Evolutionary conservation across 352 stramenopile species (phyloP).

Genomic region (Globisporangium okanoganense): DNA sequence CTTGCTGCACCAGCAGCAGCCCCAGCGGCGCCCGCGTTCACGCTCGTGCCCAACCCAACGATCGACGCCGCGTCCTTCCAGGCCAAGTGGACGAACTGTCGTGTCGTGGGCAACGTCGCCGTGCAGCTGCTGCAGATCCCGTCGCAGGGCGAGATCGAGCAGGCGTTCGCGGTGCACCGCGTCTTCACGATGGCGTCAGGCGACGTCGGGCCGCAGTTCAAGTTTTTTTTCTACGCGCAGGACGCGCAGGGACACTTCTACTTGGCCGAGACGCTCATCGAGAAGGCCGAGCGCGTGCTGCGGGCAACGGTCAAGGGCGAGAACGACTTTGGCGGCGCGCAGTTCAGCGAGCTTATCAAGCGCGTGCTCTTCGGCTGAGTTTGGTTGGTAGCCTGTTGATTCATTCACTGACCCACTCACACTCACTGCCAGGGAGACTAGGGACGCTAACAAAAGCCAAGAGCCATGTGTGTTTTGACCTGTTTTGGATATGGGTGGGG

Average conservation of each 20-base stretch:
- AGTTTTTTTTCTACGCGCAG: slow-evolving; percentile 86
- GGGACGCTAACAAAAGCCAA: neutral
- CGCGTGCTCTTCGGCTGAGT: slow-evolving; percentile 56
- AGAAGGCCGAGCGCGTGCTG: slow-evolving; percentile 61
- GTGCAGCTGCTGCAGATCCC: slow-evolving; percentile 58
- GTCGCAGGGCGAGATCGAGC: slow-evolving; percentile 61
- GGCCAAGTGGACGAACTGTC: slow-evolving; percentile 61
- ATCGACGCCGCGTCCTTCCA: slow-evolving; percentile 78
- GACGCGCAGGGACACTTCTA: slow-evolving; percentile 58
- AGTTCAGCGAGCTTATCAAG: slow-evolving; percentile 65
- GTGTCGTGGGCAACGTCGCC: slow-evolving; percentile 56
- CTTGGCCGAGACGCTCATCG: slow-evolving; percentile 67
- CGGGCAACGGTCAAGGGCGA: slow-evolving; percentile 75
- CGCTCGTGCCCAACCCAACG: slow-evolving; percentile 55
- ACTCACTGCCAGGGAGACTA: too few species aligned
- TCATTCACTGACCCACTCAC: neutral
- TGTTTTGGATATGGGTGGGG: too few species aligned
- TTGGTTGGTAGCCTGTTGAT: neutral
- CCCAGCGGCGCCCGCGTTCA: slow-evolving; percentile 27
- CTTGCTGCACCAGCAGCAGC: slow-evolving; percentile 14
- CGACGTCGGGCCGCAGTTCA: slow-evolving; percentile 76
- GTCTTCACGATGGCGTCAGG: slow-evolving; percentile 82
- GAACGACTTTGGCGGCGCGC: slow-evolving; percentile 46
- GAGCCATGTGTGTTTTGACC: neutral
- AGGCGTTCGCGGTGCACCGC: slow-evolving; percentile 43